Conservation (phyloP, 2,329 filamentous ascomycete genomes). For the Pyrenochaeta sp. region DNA sequence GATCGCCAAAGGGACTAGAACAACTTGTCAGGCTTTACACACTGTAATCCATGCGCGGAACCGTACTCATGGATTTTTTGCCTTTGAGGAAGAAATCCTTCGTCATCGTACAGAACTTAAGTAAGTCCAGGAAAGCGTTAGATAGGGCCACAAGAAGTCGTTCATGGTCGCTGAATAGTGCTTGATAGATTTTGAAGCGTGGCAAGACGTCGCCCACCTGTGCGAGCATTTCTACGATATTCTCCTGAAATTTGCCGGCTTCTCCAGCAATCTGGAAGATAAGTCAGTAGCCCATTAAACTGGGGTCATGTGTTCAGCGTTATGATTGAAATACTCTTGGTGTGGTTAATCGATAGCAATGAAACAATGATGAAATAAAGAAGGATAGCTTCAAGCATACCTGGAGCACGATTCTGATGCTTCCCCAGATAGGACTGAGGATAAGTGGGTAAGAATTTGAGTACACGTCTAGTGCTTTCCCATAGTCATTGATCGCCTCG, state of each 20-base stretch:
- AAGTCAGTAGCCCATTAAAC: neutral
- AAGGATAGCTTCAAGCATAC: slow-evolving; percentile 9
- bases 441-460: slow-evolving; percentile 21
- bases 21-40: neutral
- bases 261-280: slow-evolving; percentile 20
- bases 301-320: too few relatives aligned
- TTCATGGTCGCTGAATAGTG: slow-evolving; percentile 23
- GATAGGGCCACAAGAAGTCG: slow-evolving; percentile 21
- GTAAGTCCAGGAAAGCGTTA: slow-evolving; percentile 21
- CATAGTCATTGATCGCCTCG: slow-evolving; percentile 24
- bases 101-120: slow-evolving; percentile 18
- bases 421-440: slow-evolving; percentile 30
- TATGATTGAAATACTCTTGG: too few relatives aligned
- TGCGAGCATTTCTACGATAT: slow-evolving; percentile 28
- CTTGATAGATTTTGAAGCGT: slow-evolving; percentile 26
- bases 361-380: too few relatives aligned
- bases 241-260: slow-evolving; percentile 25
- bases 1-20: slow-evolving; percentile 16
- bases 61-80: slow-evolving; percentile 15
- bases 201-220: slow-evolving; percentile 28
- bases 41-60: neutral
- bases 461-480: slow-evolving; percentile 28
- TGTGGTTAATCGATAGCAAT: too few relatives aligned
- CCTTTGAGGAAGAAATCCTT: slow-evolving; percentile 22
- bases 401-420: slow-evolving; percentile 25